Percentiles rank a stretch among this genome's conserved stretches.
Conservation (phyloP, 106 monocot species). For the Allium cepa region DNA sequence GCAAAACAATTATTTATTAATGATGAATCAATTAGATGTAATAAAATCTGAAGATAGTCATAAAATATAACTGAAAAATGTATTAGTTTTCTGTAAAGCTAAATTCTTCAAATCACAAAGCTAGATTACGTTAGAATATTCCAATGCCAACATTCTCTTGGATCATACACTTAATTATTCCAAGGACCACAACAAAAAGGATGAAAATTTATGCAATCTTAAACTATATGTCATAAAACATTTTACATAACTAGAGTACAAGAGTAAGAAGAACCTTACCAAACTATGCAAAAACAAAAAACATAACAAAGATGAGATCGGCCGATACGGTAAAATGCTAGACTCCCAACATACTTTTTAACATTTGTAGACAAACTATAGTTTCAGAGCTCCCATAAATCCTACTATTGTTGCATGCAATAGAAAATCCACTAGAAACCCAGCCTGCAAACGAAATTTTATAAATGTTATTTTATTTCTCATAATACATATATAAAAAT, state of each 20-base stretch:
- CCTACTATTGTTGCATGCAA: constrained; percentile 83
- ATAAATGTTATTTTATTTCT: neutral
- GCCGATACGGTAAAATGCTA: constrained; percentile 56
- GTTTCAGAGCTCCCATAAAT: constrained; percentile 71
- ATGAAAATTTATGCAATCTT: too few relatives aligned
- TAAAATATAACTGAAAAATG: neutral
- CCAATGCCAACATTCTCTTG: neutral
- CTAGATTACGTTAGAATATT: neutral
- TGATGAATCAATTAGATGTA: neutral
- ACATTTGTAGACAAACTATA: constrained; percentile 74
- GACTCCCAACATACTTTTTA: constrained; percentile 75
- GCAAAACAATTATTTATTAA: neutral
- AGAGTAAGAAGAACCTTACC: constrained; percentile 30
- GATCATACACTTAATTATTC: neutral
- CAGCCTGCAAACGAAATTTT: constrained; percentile 19
- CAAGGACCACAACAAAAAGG: too few relatives aligned
- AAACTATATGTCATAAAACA: too few relatives aligned
- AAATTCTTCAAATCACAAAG: constrained; percentile 2
- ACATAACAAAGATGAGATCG: constrained; percentile 63
- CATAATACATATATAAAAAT: neutral
- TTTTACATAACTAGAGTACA: too few relatives aligned
- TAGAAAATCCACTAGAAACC: constrained; percentile 75
- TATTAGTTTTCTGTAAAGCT: neutral
- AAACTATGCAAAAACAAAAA: constrained; percentile 52
- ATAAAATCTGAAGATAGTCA: constrained; percentile 1